These are phyloP conservation scores for Gossypium ekmanianum DNA, from an alignment of 345 rosid species.

Conservation along the genomic window DNA sequence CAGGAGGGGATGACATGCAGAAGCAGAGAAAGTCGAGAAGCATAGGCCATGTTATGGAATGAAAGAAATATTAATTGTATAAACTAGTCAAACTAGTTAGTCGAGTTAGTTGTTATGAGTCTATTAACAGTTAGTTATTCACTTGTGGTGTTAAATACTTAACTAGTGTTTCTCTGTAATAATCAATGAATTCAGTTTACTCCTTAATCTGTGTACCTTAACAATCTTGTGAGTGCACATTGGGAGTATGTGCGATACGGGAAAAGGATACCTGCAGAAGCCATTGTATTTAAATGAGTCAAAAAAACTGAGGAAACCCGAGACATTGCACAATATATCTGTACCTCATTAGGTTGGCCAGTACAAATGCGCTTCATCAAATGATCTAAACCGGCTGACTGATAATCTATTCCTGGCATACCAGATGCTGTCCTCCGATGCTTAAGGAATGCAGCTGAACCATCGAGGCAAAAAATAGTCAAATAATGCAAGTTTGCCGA, in stretches of 20 bases:
- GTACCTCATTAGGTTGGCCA: conserved; percentile 66
- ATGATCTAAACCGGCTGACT: conserved; percentile 69
- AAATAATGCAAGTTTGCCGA: neutral
- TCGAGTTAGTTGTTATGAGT: no score
- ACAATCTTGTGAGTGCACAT: conserved; percentile 19
- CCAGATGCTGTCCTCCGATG: conserved; percentile 59
- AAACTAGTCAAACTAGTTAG: no score
- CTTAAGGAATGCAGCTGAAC: conserved; percentile 56
- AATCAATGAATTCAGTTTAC: no score
- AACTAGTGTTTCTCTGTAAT: no score
- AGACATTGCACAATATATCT: neutral
- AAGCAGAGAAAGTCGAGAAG: no score
- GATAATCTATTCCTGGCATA: conserved; percentile 58
- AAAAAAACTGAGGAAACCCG: neutral
- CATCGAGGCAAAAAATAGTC: conserved; percentile 1
- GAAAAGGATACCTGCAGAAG: conserved; percentile 38
- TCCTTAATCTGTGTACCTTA: no score
- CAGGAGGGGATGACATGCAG: no score
- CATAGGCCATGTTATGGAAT: no score
- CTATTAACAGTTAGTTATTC: no score
- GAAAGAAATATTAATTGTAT: no score
- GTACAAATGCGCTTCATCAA: conserved; percentile 63
- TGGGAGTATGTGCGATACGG: conserved; percentile 46
- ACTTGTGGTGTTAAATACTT: no score
- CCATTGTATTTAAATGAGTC: neutral